Base-by-base conservation (phyloP, 208 protist genomes). In the Leishmania lainsoni region DNA sequence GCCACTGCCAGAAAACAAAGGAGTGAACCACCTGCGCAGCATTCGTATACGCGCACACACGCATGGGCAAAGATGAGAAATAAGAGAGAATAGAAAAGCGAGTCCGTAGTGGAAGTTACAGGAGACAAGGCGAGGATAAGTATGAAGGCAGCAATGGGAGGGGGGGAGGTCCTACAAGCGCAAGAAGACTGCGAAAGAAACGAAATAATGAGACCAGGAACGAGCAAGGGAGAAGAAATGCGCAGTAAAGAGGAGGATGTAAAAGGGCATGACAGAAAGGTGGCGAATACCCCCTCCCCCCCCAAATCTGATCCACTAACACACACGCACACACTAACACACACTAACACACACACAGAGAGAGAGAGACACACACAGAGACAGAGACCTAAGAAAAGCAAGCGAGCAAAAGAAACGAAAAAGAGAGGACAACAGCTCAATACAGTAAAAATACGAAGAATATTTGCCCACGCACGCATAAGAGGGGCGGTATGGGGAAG, bases 131-230 rank as follows among this genome's bases (percentile, higher is more conserved):
- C 22, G 35, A 52, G 20, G 14, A 54, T 17, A 17, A 16, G 8
- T 12, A 45, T 39, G 48, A 54, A 26, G 51, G 71, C 32, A 39
- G 63, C 32, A 35, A 29, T 9, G 48, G 8, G 70, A 54, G 49
- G 48, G 26, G 48, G 26, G 32, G 49, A 29, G 51, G 45, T 10
- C 49, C 16, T 5, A 58, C 17, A 59, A 76, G 68, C 49, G 45
- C 22, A 69, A 85, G 56, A 35, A 52, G 61, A 39, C 81, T 63
- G 42, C 29, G 68, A 70, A 69, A 69, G 81, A 71, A 79, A 73
- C n/a, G 35, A 79, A 76, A 42, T 17, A 35, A 75, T 51, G 39
- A 76, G 72, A 65, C 61, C 12, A n/a, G 76, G 52, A 52, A 17
- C 75, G 45, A 71, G 58, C 56, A 26, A 32, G 39, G 65, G 51